Conservation (phyloP, 179 eudicot genomes). For the Patellifolia procumbens region DNA sequence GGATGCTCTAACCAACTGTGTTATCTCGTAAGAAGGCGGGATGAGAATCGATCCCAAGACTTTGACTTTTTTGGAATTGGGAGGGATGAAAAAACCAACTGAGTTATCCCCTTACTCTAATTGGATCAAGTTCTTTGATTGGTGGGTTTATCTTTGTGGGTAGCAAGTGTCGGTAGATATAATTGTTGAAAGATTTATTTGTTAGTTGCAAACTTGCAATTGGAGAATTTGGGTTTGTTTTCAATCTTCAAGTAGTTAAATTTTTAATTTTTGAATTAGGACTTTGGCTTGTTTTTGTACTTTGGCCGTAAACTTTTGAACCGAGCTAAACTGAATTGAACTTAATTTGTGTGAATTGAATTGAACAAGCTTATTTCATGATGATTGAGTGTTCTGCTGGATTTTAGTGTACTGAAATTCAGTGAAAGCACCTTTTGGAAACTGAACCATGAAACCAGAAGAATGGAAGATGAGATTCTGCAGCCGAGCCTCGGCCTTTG, state of each 20-base stretch:
- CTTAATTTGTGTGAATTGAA: too few species aligned
- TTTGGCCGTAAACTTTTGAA: too few species aligned
- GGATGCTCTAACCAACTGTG: too few species aligned
- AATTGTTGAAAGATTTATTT: background rate
- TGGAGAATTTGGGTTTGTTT: background rate
- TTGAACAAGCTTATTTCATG: background rate
- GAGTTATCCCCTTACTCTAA: too few species aligned
- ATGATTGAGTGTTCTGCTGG: background rate
- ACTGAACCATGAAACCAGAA: background rate
- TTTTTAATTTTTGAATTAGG: background rate
- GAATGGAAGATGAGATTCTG: background rate
- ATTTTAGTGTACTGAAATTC: background rate
- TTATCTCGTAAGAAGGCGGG: too few species aligned
- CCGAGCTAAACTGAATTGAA: too few species aligned
- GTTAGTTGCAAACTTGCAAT: background rate
- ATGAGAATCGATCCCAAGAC: too few species aligned
- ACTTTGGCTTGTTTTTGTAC: background rate
- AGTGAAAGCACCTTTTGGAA: background rate
- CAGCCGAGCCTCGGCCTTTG: background rate
- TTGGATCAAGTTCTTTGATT: background rate
- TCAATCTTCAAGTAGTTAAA: background rate
- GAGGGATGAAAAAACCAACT: too few species aligned
- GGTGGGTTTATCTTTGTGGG: constrained; percentile 11
- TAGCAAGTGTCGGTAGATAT: constrained; percentile 5
- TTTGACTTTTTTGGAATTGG: too few species aligned